Conservation (phyloP, 495 filamentous ascomycete genomes). For the Neurospora sp. region DNA sequence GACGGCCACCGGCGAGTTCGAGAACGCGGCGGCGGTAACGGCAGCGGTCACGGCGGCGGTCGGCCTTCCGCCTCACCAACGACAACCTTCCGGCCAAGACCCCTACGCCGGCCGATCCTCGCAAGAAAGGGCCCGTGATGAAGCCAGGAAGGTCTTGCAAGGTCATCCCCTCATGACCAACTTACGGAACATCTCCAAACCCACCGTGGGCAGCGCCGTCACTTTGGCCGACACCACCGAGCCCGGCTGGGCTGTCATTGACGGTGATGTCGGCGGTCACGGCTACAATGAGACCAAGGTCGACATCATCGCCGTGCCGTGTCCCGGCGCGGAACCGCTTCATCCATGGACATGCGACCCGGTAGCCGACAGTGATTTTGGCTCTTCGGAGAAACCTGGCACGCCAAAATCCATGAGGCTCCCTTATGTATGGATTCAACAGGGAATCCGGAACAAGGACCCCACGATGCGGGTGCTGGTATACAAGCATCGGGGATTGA, state of each 20-base stretch:
- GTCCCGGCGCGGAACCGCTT: slow-evolving; percentile 34
- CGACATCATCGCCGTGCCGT: slow-evolving; percentile 37
- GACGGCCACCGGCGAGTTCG: too few relatives aligned
- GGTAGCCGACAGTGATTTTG: slow-evolving; percentile 25
- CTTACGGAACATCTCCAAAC: neutral
- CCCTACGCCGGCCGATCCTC: neutral
- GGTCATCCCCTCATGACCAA: neutral
- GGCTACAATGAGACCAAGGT: slow-evolving; percentile 38
- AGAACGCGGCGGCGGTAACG: too few relatives aligned
- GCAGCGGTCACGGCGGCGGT: neutral
- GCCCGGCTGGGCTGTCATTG: slow-evolving; percentile 31
- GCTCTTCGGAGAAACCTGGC: slow-evolving; percentile 11
- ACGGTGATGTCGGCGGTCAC: slow-evolving; percentile 30
- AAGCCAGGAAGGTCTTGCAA: neutral
- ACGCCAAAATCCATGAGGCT: slow-evolving; percentile 1
- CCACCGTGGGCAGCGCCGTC: neutral
- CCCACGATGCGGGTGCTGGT: slow-evolving; percentile 43
- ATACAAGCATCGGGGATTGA: slow-evolving; percentile 43
- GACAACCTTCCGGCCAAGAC: neutral
- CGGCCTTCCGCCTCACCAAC: neutral
- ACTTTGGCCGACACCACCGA: neutral
- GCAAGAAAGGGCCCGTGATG: slow-evolving; percentile 10
- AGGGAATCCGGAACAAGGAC: slow-evolving; percentile 28
- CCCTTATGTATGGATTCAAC: slow-evolving; percentile 29
- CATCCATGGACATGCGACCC: slow-evolving; percentile 33